Conservation (phyloP, 257 asterid genomes). For the Solanum lycopersicoides region DNA sequence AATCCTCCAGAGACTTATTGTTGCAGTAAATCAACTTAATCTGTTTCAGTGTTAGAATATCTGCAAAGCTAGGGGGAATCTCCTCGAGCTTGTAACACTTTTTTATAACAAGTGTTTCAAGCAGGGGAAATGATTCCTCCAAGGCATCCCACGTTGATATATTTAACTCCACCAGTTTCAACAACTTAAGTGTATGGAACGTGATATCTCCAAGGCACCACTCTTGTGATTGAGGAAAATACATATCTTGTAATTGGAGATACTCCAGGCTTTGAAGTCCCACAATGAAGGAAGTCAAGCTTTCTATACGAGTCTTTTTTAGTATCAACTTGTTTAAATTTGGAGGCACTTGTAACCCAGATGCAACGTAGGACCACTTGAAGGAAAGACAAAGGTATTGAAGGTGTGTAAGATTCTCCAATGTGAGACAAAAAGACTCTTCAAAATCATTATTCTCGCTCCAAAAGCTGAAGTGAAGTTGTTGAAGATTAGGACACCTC, state of each 20-base stretch:
- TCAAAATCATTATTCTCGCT: too few relatives aligned
- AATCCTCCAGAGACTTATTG: too few relatives aligned
- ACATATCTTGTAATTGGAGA: not conserved
- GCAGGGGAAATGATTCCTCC: not conserved
- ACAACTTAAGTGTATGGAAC: not conserved
- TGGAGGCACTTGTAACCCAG: too few relatives aligned
- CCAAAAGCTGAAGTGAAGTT: too few relatives aligned
- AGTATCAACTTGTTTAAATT: too few relatives aligned
- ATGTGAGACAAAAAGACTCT: too few relatives aligned
- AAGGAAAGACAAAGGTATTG: too few relatives aligned
- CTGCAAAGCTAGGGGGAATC: not conserved
- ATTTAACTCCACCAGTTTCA: not conserved
- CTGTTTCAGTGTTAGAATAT: too few relatives aligned
- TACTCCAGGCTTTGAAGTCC: not conserved
- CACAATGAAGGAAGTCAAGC: not conserved
- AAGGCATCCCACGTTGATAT: not conserved
- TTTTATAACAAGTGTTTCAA: not conserved
- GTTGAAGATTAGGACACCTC: not conserved
- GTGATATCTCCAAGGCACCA: not conserved
- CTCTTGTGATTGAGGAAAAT: not conserved
- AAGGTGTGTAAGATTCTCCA: too few relatives aligned
- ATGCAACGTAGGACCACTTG: too few relatives aligned
- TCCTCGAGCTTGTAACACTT: rapidly evolving
- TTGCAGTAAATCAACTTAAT: too few relatives aligned
- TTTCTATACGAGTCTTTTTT: rapidly evolving